Evolutionary conservation across 176 grass and related monocot species (phyloP).

Genomic region (Carex myosuroides): DNA sequence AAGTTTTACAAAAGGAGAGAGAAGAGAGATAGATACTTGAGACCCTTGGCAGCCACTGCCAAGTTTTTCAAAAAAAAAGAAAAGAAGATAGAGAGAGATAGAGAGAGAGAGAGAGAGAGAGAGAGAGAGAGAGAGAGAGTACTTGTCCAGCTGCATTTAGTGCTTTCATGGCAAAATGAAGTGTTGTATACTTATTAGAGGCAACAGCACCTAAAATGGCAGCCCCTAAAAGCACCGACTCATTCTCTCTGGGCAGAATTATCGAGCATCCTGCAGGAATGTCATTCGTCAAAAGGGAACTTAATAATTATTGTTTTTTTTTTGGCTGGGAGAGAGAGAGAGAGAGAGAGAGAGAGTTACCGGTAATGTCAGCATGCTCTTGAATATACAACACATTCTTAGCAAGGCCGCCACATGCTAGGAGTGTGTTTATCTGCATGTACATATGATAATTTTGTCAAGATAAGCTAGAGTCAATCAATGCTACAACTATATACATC

Average conservation of each 20-base stretch:
- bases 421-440: conserved; percentile 74
- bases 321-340: not conserved
- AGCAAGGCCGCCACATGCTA: conserved; percentile 80
- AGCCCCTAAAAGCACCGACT: conserved; percentile 89
- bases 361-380: conserved; percentile 79
- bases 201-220: conserved; percentile 89
- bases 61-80: not conserved
- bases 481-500: not conserved
- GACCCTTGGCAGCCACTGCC: not conserved
- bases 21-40: not conserved
- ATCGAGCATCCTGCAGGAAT: conserved; percentile 53
- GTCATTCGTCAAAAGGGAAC: conserved; percentile 12
- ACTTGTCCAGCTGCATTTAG: conserved; percentile 82
- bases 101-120: not conserved
- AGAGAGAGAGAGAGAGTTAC: conserved; percentile 31
- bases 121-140: not conserved
- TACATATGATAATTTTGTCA: conserved; percentile 14
- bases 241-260: conserved; percentile 85
- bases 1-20: not conserved
- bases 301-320: not conserved
- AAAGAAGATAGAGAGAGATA: not conserved
- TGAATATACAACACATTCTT: conserved; percentile 88
- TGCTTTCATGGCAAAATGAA: conserved; percentile 73
- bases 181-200: conserved; percentile 48
- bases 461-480: not conserved